Conservation (phyloP, 2,329 filamentous ascomycete genomes). For the Alternaria sp. region DNA sequence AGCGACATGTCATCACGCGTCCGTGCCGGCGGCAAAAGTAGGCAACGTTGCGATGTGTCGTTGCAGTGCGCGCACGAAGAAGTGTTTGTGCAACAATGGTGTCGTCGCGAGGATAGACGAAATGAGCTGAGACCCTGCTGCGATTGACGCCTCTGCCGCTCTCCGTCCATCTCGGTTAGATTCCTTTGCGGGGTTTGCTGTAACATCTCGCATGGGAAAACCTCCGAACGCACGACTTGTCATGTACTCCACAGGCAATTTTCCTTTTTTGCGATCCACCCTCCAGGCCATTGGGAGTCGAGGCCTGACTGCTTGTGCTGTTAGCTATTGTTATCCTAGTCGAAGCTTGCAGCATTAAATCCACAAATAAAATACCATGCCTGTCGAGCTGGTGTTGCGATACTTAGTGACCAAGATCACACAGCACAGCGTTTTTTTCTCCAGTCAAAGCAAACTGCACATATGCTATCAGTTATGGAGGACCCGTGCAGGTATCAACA, state of each 20-base stretch:
- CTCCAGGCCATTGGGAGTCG: background rate
- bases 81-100: background rate
- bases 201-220: background rate
- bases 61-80: background rate
- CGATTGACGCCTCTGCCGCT: slow-evolving; percentile 3
- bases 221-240: background rate
- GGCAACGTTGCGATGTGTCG: background rate
- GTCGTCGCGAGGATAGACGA: background rate
- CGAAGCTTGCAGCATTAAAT: background rate
- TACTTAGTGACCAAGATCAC: background rate
- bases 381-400: background rate
- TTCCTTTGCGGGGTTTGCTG: background rate
- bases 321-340: background rate
- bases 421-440: background rate
- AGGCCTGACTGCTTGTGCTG: background rate
- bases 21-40: background rate
- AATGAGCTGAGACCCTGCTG: background rate
- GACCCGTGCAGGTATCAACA: background rate
- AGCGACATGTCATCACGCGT: background rate
- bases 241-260: background rate
- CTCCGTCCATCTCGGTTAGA: slow-evolving; percentile 6
- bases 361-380: background rate
- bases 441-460: background rate
- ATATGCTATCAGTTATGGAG: background rate
- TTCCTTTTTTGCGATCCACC: background rate